A percentile compares a stretch with the other conserved stretches of the same genome.
Evolutionary conservation across 1,139 yeast species (phyloP).

Genomic region (Yamadazyma pseudoaaseri): DNA sequence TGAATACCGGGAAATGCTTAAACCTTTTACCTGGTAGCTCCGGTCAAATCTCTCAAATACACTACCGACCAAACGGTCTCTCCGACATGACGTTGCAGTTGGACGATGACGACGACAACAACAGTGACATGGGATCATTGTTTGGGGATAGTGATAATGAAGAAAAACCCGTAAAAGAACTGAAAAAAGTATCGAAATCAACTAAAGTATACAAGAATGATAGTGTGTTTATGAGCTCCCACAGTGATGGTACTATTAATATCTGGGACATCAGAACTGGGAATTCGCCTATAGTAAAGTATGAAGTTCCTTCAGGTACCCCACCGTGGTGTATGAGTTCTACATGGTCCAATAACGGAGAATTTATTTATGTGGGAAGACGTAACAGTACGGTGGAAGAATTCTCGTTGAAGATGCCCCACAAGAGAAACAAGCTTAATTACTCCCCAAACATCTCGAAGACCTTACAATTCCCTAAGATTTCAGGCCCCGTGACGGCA

Average conservation of each 20-base stretch:
- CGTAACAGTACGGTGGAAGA: constrained; percentile 89
- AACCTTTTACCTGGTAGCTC: constrained; percentile 52
- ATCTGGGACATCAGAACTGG: constrained; percentile 77
- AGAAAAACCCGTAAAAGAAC: constrained; percentile 48
- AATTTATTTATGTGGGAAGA: constrained; percentile 77
- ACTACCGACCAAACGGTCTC: constrained; percentile 75
- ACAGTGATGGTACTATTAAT: constrained; percentile 79
- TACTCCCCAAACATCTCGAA: constrained; percentile 52
- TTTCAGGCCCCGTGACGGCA: constrained; percentile 89
- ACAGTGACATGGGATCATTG: constrained; percentile 68
- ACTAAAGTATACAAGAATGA: constrained; percentile 43
- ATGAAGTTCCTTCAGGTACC: constrained; percentile 61
- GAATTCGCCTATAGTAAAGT: constrained; percentile 42
- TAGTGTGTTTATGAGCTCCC: constrained; percentile 69
- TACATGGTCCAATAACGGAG: constrained; percentile 87
- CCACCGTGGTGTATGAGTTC: constrained; percentile 98
- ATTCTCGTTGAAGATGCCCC: constrained; percentile 67
- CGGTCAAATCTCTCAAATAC: constrained; percentile 79
- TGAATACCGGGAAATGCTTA: constrained; percentile 64
- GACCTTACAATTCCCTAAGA: constrained; percentile 72
- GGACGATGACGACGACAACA: constrained; percentile 27
- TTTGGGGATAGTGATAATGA: constrained; percentile 76
- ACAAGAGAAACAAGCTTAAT: constrained; percentile 22
- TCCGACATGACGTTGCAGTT: constrained; percentile 25
- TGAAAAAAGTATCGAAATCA: constrained; percentile 20